phyloP scores from a whole-genome alignment of 163 green algal species.

The Chlamydomonas reinhardtii region DNA sequence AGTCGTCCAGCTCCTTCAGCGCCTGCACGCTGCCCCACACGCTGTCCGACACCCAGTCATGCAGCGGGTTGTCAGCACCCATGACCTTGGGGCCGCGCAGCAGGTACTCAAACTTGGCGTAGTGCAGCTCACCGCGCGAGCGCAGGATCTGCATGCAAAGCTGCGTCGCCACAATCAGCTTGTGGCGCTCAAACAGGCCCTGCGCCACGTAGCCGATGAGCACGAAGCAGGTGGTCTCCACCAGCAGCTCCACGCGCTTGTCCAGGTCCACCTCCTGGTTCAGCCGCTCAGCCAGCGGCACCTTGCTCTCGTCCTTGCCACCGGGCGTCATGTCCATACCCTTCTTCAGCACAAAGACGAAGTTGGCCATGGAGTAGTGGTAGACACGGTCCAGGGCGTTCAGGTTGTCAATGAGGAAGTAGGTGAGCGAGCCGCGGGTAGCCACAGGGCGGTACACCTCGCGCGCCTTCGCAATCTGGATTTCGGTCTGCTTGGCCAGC shows the following conservation, averaged over 20 bases:
- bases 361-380: conserved; percentile 97
- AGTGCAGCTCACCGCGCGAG: conserved; percentile 75
- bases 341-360: conserved; percentile 88
- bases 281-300: conserved; percentile 70
- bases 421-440: conserved; percentile 85
- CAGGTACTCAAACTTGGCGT: conserved; percentile 88
- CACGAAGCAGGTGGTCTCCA: conserved; percentile 79
- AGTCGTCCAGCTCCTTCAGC: conserved; percentile 84
- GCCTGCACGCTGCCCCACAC: conserved; percentile 81
- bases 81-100: conserved; percentile 81
- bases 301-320: conserved; percentile 77
- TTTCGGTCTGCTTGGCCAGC: conserved; percentile 83
- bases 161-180: conserved; percentile 92
- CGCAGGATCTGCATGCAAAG: conserved; percentile 88
- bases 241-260: conserved; percentile 81
- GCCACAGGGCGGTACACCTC: conserved; percentile 92
- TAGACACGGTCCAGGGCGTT: conserved; percentile 92
- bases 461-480: conserved; percentile 82
- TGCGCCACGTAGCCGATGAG: conserved; percentile 86
- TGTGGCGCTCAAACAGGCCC: conserved; percentile 96
- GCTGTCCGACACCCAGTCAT: conserved; percentile 85
- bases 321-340: conserved; percentile 89
- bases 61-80: conserved; percentile 81
- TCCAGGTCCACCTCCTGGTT: conserved; percentile 77
- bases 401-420: conserved; percentile 95